Percentiles rank a stretch among this genome's conserved stretches.
Conservation (phyloP, 345 rosid species). For the Citropsis articulata region DNA sequence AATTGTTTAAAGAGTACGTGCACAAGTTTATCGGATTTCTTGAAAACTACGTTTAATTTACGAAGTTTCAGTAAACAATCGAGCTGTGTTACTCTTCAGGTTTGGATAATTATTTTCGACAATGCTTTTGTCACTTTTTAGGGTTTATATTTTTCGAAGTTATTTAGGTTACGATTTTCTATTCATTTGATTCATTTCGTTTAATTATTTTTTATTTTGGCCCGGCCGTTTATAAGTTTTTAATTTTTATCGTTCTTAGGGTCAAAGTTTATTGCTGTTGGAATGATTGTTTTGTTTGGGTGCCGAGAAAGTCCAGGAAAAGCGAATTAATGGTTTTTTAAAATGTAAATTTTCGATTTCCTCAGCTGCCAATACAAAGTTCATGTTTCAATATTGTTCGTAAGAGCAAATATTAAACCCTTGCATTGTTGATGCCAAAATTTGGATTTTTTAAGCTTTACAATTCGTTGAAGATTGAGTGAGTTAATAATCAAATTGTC, state of each 20-base stretch:
- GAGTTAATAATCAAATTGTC: neutral
- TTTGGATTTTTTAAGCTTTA: neutral
- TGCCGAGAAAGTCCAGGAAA: neutral
- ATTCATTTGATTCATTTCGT: neutral
- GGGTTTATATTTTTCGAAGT: neutral
- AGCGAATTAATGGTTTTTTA: neutral
- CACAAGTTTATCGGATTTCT: neutral
- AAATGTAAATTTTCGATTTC: neutral
- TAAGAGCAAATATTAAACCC: neutral
- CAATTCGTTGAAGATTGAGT: neutral
- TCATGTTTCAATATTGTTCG: neutral
- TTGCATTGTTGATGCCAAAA: neutral
- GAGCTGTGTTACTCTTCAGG: slow-evolving; percentile 12
- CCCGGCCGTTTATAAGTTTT: neutral
- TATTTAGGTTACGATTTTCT: neutral
- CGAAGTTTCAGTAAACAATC: slow-evolving; percentile 1
- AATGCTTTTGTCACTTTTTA: neutral
- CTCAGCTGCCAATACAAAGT: neutral
- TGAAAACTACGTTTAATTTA: neutral
- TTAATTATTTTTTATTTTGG: neutral
- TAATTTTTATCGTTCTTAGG: neutral
- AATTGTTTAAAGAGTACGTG: neutral
- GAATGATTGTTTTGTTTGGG: neutral
- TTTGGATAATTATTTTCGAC: neutral
- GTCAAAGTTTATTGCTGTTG: neutral